Base-by-base conservation (phyloP, 1,139 yeast species). In the Kodamaea arcana region DNA sequence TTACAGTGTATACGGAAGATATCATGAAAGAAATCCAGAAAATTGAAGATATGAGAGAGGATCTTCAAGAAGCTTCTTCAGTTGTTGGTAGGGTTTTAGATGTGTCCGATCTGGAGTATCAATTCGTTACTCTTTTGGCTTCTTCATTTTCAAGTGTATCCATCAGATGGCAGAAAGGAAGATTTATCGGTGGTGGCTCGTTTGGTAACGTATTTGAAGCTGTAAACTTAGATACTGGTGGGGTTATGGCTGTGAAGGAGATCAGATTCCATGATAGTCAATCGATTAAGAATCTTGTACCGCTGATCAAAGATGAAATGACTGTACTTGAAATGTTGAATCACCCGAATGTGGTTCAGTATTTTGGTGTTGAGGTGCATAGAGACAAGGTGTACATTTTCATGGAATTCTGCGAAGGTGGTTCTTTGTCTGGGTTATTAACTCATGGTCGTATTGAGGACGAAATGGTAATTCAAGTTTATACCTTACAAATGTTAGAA, bases 361-460 rank as follows among this genome's bases (percentile, higher is more conserved):
- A 92, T 54, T 90, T 79, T 53, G 98, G 98, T 30, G 97, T 92
- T 26, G 98, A 92, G 58, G 97, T 92, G 4, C 98, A 92, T 57
- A 75, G 97, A 38, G 98, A 92, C 58, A 80, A 87, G 45, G 97
- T 92, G 15, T 90, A 87, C 56, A 83, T 92, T 28, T 94, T 92
- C 55, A 92, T 94, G 98, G 99, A 92, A 60, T 88, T 78, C 61
- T 94, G 98, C 64, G 94, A 90, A 53, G 96, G 96, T 31, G 97
- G 98, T 0, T 88, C 97, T 0, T 69, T 92, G 38, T 88, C 96
- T 0, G 79, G 84, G 10, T 65, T 90, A 36, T 68, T 92, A 40
- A 58, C 69, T 36, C 94, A 88, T 54, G 98, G 98, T 13, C 70
- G 97, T 39, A 87, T 92, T 50, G 97, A 90, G 56, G 98, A 92